Conservation (phyloP, 2,329 filamentous ascomycete genomes). For the Periglandula ipomoeae region DNA sequence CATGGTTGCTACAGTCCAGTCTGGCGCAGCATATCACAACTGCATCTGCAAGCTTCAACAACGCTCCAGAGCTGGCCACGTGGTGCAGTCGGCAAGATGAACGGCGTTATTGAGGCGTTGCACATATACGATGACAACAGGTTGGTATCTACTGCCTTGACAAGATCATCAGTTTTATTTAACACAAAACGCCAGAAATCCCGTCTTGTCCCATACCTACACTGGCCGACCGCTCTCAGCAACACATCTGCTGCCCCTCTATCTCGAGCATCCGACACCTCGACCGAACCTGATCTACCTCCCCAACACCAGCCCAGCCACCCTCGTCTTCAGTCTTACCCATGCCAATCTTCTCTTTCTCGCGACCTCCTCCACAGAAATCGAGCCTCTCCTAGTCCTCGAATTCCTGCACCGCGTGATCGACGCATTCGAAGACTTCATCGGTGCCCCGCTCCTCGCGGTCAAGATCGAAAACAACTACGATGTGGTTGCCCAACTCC, state of each 20-base stretch:
- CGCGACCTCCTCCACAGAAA: slow-evolving; percentile 74
- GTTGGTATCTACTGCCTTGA: slow-evolving; percentile 39
- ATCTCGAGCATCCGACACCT: slow-evolving; percentile 71
- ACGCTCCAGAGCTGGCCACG: slow-evolving; percentile 2
- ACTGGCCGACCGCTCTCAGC: slow-evolving; percentile 71
- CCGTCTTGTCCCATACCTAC: slow-evolving; percentile 84
- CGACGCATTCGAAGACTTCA: slow-evolving; percentile 88
- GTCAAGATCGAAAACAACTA: slow-evolving; percentile 84
- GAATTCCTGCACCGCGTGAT: slow-evolving; percentile 92
- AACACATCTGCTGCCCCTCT: slow-evolving; percentile 70
- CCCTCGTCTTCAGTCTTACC: slow-evolving; percentile 77
- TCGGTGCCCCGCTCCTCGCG: slow-evolving; percentile 77
- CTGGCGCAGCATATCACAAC: too few relatives aligned
- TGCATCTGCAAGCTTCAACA: neutral
- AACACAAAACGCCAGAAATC: slow-evolving; percentile 47
- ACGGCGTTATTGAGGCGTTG: slow-evolving; percentile 83
- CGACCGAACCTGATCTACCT: slow-evolving; percentile 83
- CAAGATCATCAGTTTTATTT: slow-evolving; percentile 13
- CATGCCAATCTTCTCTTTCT: slow-evolving; percentile 84
- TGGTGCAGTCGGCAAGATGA: slow-evolving; percentile 48
- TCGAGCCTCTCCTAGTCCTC: slow-evolving; percentile 79
- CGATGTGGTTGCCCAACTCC: slow-evolving; percentile 84
- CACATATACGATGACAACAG: slow-evolving; percentile 96
- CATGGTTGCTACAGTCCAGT: too few relatives aligned
- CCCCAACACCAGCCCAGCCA: slow-evolving; percentile 71